Base-by-base conservation (phyloP, 2,329 filamentous ascomycete species). In the Monilinia polystroma region DNA sequence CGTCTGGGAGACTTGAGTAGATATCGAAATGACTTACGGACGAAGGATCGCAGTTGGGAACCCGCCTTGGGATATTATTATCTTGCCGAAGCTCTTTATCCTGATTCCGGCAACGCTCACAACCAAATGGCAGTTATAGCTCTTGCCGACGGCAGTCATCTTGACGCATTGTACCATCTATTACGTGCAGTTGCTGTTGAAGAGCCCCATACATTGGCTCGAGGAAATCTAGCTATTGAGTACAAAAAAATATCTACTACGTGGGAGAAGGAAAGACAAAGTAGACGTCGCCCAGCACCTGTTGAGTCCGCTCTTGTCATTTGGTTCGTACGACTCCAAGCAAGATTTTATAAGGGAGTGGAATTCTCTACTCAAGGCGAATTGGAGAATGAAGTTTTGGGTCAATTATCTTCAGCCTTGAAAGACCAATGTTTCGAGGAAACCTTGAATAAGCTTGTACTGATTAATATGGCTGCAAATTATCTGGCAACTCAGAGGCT, bases 41-140 rank as follows among this genome's bases (percentile, higher is more conserved):
- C 84, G 68, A 93, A 90, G 77, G 72, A 77, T 63, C 87, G 88
- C 64, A 90, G 90, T 73, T 96, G 91, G 82, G 90, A 90, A 35
- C 87, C 87, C 18, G 92, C 94, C 18, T 83, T 93, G 74, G 88
- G 90, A 14, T 97, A 94, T 78, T 98, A 99, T 77, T 82, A 85
- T 66, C 82, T 98, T 68, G 95, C 95, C 29, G 87, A 88, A 70
- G 87, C 90, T 63, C 84, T 98, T 64, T 85, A 90, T 72, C 92
- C 94, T 3, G 82, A 86, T 23, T 92, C 90, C 56, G 94, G 94
- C 41, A 86, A 88, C 70, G 90, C 92, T 20, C 90, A 96, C 75
- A 94, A 99, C 74, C 95, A 98, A 77, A 87, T 95, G 77, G 93
- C 91, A 47, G 91, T 98, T 47, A 89, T 98, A 68, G 89, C 90